phyloP scores from a whole-genome alignment of 2,329 filamentous ascomycete species.

The Colletotrichum sp. region DNA sequence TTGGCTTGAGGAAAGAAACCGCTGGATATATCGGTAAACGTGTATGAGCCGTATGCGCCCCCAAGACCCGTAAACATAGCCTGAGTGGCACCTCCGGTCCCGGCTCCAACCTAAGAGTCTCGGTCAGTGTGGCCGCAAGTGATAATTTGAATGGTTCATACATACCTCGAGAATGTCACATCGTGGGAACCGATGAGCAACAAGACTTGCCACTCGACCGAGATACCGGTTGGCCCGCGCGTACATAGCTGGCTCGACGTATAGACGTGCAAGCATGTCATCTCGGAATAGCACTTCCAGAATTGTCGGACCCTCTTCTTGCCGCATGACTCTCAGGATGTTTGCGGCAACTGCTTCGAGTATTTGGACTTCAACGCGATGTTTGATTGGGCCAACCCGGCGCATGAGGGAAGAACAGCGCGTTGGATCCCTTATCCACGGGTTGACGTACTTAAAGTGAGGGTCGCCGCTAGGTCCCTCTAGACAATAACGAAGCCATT shows the following conservation, averaged over 20 bases:
- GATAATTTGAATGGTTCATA: neutral
- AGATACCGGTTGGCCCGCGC: neutral
- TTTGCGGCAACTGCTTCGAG: neutral
- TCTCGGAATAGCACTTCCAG: conserved; percentile 35
- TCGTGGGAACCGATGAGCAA: conserved; percentile 9
- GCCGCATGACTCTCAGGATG: neutral
- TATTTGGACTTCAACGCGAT: neutral
- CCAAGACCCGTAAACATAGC: conserved; percentile 11
- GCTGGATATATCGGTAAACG: conserved; percentile 26
- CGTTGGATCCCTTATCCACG: neutral
- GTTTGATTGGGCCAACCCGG: neutral
- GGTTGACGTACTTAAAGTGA: neutral
- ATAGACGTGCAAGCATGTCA: conserved; percentile 31
- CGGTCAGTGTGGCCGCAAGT: conserved; percentile 30
- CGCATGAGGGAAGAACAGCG: neutral
- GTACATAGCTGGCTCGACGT: conserved; percentile 23
- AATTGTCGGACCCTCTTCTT: neutral
- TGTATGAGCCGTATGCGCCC: conserved; percentile 20
- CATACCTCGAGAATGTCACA: conserved; percentile 3
- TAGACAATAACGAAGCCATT: neutral
- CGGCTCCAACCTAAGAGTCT: conserved; percentile 42
- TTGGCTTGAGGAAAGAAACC: conserved; percentile 25
- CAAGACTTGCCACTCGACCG: neutral
- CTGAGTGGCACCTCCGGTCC: conserved; percentile 37
- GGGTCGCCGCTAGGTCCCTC: neutral